Percentiles rank a stretch among this genome's conserved stretches.
These are phyloP conservation scores for Persicaria maculosa DNA, from an alignment of 148 eudicot species.

Conservation along the genomic window DNA sequence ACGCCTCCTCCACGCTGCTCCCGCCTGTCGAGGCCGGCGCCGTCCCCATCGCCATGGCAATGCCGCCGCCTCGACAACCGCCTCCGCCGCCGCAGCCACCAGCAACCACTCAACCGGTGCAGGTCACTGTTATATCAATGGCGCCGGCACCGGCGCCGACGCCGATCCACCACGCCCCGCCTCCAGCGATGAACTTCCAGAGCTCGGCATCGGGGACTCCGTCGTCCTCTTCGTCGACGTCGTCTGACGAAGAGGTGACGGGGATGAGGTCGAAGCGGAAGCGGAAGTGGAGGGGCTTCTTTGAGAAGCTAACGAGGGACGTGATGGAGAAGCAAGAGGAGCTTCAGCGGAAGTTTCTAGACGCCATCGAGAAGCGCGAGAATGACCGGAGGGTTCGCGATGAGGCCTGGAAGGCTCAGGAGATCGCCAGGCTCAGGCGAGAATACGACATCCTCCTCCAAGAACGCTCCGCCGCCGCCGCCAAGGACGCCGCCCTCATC, in stretches of 20 bases:
- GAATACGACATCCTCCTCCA: constrained; percentile 14
- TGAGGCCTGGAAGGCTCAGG: constrained; percentile 19
- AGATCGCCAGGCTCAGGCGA: constrained; percentile 15
- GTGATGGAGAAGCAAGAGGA: constrained; percentile 19
- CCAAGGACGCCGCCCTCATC: constrained; percentile 16
- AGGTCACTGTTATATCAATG: not conserved
- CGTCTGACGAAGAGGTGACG: constrained; percentile 4
- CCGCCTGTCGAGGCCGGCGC: not conserved
- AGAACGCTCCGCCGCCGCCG: constrained; percentile 18
- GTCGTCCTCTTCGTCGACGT: constrained; percentile 10
- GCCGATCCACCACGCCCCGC: not conserved
- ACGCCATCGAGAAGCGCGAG: constrained; percentile 19
- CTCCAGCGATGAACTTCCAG: not conserved
- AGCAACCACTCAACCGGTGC: not conserved
- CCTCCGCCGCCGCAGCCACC: not conserved
- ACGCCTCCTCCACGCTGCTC: not conserved
- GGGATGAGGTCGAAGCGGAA: constrained; percentile 10
- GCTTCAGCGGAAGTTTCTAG: constrained; percentile 15
- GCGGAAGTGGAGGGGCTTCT: constrained; percentile 16
- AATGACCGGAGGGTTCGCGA: constrained; percentile 13
- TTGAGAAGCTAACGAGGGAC: constrained; percentile 15
- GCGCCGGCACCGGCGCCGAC: not conserved
- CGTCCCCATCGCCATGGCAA: constrained; percentile 1
- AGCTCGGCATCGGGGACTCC: constrained; percentile 10
- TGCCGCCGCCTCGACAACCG: constrained; percentile 1